A percentile compares a stretch with the other conserved stretches of the same genome.
Evolutionary conservation across 1,284 basidiomycete species (phyloP).

Genomic region (Vanrija humicola): DNA sequence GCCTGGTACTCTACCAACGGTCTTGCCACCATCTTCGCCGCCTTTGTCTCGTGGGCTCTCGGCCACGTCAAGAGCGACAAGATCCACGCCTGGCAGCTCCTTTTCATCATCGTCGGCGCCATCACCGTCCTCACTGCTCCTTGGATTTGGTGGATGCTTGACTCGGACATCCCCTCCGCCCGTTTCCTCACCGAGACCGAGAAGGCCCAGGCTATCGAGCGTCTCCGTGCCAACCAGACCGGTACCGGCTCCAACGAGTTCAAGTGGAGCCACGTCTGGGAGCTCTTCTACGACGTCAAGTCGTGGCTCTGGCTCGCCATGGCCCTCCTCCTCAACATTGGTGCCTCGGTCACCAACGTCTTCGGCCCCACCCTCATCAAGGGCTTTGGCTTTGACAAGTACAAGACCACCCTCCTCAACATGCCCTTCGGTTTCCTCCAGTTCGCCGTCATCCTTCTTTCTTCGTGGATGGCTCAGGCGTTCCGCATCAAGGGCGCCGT

Average conservation of each 20-base stretch:
- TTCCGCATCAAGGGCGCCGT: slow-evolving; percentile 30
- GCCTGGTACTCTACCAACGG: slow-evolving; percentile 36
- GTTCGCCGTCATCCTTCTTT: slow-evolving; percentile 29
- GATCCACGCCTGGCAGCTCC: slow-evolving; percentile 19
- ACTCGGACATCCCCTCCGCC: slow-evolving; percentile 16
- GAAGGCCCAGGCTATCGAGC: slow-evolving; percentile 23
- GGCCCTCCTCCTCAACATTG: slow-evolving; percentile 29
- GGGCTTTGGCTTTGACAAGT: slow-evolving; percentile 7
- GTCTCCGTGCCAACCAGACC: slow-evolving; percentile 25
- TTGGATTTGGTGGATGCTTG: slow-evolving; percentile 17
- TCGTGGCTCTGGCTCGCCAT: slow-evolving; percentile 26
- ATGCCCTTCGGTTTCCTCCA: slow-evolving; percentile 25
- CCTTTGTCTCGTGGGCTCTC: slow-evolving; percentile 23
- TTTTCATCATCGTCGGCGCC: slow-evolving; percentile 22
- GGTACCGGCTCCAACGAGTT: slow-evolving; percentile 22
- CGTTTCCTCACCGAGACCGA: slow-evolving; percentile 19
- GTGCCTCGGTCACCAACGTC: neutral
- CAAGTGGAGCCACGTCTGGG: slow-evolving; percentile 23
- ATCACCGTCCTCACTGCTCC: slow-evolving; percentile 18
- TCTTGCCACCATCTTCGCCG: slow-evolving; percentile 26
- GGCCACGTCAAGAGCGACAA: slow-evolving; percentile 1
- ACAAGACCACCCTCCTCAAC: slow-evolving; percentile 17
- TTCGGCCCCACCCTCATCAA: neutral
- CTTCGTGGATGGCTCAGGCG: slow-evolving; percentile 24
- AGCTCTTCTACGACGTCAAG: slow-evolving; percentile 24